Percentiles rank a stretch among this genome's conserved stretches.
phyloP scores from a whole-genome alignment of 768 basidiomycete species.

The Lactifluus echinatus region DNA sequence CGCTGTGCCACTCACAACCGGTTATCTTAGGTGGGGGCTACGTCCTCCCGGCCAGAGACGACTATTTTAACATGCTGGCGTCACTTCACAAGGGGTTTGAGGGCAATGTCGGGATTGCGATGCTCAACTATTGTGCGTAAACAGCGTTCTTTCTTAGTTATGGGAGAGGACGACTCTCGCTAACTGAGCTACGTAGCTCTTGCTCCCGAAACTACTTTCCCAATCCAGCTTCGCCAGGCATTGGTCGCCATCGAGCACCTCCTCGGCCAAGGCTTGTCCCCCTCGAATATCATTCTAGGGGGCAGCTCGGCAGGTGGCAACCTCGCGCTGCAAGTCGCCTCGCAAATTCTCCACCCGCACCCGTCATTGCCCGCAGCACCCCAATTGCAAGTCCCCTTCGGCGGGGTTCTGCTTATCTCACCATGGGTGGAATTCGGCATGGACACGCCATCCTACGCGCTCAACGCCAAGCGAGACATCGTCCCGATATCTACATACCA shows the following conservation, averaged over 20 bases:
- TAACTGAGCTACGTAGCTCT: neutral
- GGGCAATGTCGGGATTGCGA: neutral
- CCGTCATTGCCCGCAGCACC: neutral
- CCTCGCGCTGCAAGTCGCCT: conserved; percentile 18
- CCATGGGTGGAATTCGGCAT: neutral
- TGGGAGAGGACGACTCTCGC: neutral
- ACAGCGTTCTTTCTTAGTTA: neutral
- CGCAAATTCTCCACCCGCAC: conserved; percentile 18
- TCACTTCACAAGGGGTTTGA: neutral
- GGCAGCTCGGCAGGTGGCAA: conserved; percentile 11
- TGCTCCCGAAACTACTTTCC: neutral
- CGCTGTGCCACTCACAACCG: neutral
- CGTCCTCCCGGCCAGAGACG: neutral
- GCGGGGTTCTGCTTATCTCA: conserved; percentile 4
- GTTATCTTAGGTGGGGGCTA: conserved; percentile 4
- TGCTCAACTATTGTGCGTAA: conserved; percentile 8
- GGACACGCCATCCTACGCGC: conserved; percentile 1
- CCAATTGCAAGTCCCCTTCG: neutral
- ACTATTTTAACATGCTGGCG: neutral
- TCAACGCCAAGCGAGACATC: neutral
- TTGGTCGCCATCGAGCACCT: conserved; percentile 14
- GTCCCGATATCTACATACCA: neutral
- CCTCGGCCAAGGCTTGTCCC: conserved; percentile 10
- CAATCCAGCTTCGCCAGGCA: neutral
- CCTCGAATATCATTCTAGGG: conserved; percentile 20